Conservation (phyloP, 805 yeast species). For the Ogataea polymorpha region DNA sequence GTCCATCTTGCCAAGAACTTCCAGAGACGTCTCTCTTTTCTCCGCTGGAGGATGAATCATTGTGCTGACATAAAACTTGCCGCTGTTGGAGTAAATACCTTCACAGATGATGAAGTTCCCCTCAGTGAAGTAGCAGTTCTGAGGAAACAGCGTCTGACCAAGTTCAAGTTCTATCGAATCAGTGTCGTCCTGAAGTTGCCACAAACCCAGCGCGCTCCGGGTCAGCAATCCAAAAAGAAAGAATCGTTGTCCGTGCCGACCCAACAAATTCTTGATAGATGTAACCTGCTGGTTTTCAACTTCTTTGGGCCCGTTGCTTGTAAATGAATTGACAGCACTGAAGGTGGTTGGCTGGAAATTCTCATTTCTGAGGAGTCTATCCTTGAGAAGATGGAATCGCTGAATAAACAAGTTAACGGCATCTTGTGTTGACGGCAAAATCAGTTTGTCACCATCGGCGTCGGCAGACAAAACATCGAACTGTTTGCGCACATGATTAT, state of each 20-base stretch:
- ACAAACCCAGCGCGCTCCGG: conserved; percentile 60
- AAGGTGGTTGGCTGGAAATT: conserved; percentile 56
- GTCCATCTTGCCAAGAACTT: conserved; percentile 77
- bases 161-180: conserved; percentile 70
- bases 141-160: conserved; percentile 56
- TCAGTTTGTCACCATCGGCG: conserved; percentile 5
- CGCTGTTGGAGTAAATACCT: conserved; percentile 75
- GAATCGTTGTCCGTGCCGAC: conserved; percentile 76
- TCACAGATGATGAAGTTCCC: conserved; percentile 82
- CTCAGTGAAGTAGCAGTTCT: conserved; percentile 61
- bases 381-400: conserved; percentile 62
- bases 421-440: conserved; percentile 24
- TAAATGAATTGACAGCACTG: conserved; percentile 42
- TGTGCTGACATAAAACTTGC: conserved; percentile 69
- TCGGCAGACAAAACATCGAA: conserved; percentile 39
- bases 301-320: conserved; percentile 23
- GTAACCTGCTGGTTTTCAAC: conserved; percentile 45
- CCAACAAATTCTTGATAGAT: conserved; percentile 77
- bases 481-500: conserved; percentile 60
- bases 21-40: conserved; percentile 58
- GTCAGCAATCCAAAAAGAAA: conserved; percentile 74
- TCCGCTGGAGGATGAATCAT: conserved; percentile 91
- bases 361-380: conserved; percentile 73
- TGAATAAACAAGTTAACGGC: conserved; percentile 44
- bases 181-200: conserved; percentile 76